Percentiles rank a stretch among this genome's conserved stretches.
Conservation (phyloP, 2,329 filamentous ascomycete species). For the Talaromyces rugulosus region DNA sequence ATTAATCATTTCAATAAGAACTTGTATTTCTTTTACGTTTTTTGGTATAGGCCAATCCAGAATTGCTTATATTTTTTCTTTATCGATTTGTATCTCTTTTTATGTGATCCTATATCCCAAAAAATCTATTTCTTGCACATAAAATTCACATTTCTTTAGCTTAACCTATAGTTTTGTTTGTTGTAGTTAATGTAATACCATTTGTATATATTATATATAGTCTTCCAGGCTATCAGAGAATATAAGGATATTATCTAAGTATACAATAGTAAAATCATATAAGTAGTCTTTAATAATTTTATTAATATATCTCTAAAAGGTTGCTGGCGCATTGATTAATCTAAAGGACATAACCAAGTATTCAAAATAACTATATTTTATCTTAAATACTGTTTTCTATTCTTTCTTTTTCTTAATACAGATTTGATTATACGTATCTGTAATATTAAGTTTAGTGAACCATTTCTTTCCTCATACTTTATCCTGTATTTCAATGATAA, state of each 20-base stretch:
- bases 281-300: conserved; percentile 5
- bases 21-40: not conserved
- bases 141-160: not conserved
- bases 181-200: not conserved
- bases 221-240: not conserved
- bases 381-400: conserved; percentile 29
- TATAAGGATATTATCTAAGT: conserved; percentile 1
- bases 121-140: conserved; percentile 4
- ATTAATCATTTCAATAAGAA: not conserved
- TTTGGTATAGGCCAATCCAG: not conserved
- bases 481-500: conserved; percentile 19
- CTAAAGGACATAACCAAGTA: conserved; percentile 29
- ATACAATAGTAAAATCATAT: conserved; percentile 14
- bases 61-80: not conserved
- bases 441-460: conserved; percentile 23
- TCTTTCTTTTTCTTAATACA: conserved; percentile 22
- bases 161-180: not conserved
- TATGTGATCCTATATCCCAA: not conserved
- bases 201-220: not conserved
- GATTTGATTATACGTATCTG: conserved; percentile 15
- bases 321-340: conserved; percentile 15
- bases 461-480: conserved; percentile 15
- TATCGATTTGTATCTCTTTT: not conserved
- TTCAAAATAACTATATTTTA: conserved; percentile 22
- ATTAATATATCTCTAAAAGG: conserved; percentile 2